Percentiles rank a stretch among this genome's conserved stretches.
Conservation (phyloP, 2,329 filamentous ascomycete genomes). For the Pestalotiopsis sp. region DNA sequence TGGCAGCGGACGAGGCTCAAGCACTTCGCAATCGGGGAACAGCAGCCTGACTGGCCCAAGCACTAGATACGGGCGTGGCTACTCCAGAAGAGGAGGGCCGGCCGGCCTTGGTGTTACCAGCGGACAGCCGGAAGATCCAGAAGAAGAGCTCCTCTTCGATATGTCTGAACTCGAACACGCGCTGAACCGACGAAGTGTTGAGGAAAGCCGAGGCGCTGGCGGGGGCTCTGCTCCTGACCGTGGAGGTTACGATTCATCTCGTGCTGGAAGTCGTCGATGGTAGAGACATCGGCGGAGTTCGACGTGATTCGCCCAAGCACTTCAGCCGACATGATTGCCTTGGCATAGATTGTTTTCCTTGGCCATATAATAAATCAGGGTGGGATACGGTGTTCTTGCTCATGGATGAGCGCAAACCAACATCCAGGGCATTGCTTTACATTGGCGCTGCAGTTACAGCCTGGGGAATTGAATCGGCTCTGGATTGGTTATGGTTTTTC, state of each 20-base stretch:
- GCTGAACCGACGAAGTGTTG: conserved; percentile 57
- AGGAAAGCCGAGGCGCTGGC: conserved; percentile 47
- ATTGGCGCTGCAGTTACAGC: neutral
- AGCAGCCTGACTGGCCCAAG: conserved; percentile 32
- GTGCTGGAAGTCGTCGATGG: conserved; percentile 25
- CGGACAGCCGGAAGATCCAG: conserved; percentile 48
- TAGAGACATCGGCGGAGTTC: conserved; percentile 12
- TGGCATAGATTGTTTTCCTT: conserved; percentile 6
- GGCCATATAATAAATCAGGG: neutral
- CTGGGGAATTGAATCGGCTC: neutral
- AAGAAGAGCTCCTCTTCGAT: conserved; percentile 72
- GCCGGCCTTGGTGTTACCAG: conserved; percentile 44
- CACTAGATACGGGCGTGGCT: conserved; percentile 31
- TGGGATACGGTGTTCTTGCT: neutral
- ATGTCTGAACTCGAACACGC: conserved; percentile 68
- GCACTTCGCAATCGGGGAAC: conserved; percentile 32
- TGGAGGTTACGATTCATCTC: conserved; percentile 36
- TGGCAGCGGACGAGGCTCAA: conserved; percentile 31
- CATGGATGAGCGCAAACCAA: neutral
- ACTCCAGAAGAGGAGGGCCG: conserved; percentile 31
- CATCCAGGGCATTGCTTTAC: neutral
- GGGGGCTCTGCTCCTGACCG: conserved; percentile 38
- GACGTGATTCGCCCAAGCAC: neutral
- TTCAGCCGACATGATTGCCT: neutral
- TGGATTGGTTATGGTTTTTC: neutral